Conservation (phyloP, 1,139 yeast genomes). For the Zygosaccharomyces sapae region DNA sequence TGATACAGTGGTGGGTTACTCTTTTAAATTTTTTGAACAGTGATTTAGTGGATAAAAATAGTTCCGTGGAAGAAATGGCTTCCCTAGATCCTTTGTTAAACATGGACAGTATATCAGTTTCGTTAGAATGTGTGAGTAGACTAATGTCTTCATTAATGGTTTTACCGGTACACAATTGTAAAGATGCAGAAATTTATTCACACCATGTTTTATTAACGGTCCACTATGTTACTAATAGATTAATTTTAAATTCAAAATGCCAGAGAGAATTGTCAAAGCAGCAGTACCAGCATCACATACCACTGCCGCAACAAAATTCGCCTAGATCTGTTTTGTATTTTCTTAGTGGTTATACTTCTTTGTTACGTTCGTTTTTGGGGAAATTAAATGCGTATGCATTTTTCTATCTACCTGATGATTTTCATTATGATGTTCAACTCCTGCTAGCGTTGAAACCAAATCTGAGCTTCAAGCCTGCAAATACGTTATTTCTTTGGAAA, state of each 20-base stretch:
- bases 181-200: constrained; percentile 27
- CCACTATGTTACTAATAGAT: constrained; percentile 28
- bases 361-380: constrained; percentile 31
- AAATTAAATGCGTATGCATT: constrained; percentile 34
- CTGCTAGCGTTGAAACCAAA: constrained; percentile 18
- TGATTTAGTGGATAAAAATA: constrained; percentile 13
- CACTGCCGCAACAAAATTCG: constrained; percentile 4
- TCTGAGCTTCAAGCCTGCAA: constrained; percentile 7
- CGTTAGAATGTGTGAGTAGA: constrained; percentile 32
- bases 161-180: constrained; percentile 15
- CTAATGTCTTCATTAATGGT: constrained; percentile 25
- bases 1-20: constrained; percentile 36
- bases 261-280: constrained; percentile 7
- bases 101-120: constrained; percentile 25
- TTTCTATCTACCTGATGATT: constrained; percentile 29
- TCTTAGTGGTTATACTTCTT: constrained; percentile 24
- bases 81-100: constrained; percentile 11
- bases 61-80: constrained; percentile 1
- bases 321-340: constrained; percentile 12
- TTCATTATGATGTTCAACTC: constrained; percentile 27
- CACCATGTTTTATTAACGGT: constrained; percentile 30
- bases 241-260: constrained; percentile 26
- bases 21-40: constrained; percentile 27
- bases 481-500: constrained; percentile 25
- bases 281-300: constrained; percentile 2